Conservation (phyloP, 257 asterid species). For the Solanum paucissectum region DNA sequence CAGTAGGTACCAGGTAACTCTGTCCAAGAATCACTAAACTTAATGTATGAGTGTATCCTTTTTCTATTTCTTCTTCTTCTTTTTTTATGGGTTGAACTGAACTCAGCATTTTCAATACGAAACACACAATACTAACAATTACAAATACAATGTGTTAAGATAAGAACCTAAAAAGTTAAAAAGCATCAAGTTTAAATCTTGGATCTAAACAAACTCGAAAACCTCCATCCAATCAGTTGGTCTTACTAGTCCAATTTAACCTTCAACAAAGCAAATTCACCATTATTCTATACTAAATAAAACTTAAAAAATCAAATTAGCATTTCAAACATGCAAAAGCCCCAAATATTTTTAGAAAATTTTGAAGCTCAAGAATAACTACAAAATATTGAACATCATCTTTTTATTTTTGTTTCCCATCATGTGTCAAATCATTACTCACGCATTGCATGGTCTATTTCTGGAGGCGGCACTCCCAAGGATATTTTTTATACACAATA, state of each 20-base stretch:
- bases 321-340: background rate
- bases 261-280: background rate
- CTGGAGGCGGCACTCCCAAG: background rate
- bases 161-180: background rate
- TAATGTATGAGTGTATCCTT: background rate
- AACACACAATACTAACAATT: background rate
- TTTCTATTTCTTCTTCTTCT: background rate
- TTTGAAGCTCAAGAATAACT: background rate
- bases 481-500: too few relatives aligned
- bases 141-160: background rate
- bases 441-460: background rate
- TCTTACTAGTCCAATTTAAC: background rate
- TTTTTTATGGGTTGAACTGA: background rate
- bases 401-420: background rate
- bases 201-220: background rate
- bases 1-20: background rate
- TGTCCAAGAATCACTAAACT: background rate
- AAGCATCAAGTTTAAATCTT: background rate
- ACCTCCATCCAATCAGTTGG: background rate
- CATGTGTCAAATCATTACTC: background rate
- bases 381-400: background rate
- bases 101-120: background rate
- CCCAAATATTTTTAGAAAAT: background rate
- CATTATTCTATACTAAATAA: background rate
- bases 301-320: background rate